A percentile compares a stretch with the other conserved stretches of the same genome.
Evolutionary conservation across 2,329 filamentous ascomycete genomes (phyloP).

Genomic region (Ilyonectria robusta): DNA sequence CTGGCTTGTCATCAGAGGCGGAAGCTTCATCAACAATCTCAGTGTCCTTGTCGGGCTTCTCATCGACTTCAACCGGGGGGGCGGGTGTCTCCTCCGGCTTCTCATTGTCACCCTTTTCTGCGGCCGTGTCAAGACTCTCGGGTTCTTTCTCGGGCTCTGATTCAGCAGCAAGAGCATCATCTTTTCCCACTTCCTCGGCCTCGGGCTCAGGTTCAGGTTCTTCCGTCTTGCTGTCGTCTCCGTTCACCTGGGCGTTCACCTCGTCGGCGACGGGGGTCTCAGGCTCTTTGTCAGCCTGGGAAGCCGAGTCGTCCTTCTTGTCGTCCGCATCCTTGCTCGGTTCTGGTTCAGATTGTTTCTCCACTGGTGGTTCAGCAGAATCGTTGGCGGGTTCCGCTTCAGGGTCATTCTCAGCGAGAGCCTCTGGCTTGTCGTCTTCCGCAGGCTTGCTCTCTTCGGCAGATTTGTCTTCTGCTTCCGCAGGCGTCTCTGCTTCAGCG

Average conservation of each 20-base stretch:
- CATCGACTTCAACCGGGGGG: not conserved
- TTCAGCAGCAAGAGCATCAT: conserved; percentile 11
- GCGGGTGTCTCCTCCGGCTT: conserved; percentile 21
- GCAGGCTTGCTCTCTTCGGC: conserved; percentile 2
- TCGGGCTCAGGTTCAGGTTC: conserved; percentile 16
- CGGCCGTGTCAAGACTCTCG: conserved; percentile 20
- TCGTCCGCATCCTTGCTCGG: conserved; percentile 5
- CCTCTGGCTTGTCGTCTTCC: conserved; percentile 10
- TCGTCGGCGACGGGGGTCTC: conserved; percentile 21
- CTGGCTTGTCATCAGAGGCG: conserved; percentile 15
- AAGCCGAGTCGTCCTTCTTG: conserved; percentile 8
- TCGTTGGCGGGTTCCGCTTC: conserved; percentile 1
- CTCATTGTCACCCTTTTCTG: conserved; percentile 7
- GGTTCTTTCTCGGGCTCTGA: conserved; percentile 13
- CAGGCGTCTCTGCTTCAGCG: conserved; percentile 4
- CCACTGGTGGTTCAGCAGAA: not conserved
- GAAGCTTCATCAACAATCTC: not conserved
- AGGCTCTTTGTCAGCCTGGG: conserved; percentile 17
- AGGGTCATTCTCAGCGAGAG: not conserved
- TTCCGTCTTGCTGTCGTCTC: conserved; percentile 14
- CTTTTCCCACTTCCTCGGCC: conserved; percentile 7
- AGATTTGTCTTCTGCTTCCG: conserved; percentile 10
- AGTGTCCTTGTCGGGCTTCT: not conserved
- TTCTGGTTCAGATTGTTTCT: conserved; percentile 21
- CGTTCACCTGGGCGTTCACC: conserved; percentile 24